Evolutionary conservation across 2,329 filamentous ascomycete species (phyloP), one percentile per base, ranked within the genome.

Genomic region (Botrytis fragariae): DNA sequence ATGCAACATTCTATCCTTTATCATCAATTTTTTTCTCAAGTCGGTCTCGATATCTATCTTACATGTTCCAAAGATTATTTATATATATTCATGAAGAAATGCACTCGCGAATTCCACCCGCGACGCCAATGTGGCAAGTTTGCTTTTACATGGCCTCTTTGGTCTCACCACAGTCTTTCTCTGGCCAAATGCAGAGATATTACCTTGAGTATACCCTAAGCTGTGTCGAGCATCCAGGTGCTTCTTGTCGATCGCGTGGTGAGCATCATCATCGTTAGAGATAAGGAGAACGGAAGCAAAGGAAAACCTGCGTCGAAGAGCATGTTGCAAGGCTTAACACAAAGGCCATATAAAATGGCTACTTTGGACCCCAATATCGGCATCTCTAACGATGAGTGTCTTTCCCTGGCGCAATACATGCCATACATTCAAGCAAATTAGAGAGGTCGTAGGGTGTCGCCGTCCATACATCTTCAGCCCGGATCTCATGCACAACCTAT

Each of bases 321-420:
- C 44, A 45, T 0, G 18, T 45, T 45, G 0, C 44, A 45, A 45
- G 18, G 7, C 44, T 22, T 45, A 45, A 45, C 3, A 45, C 0
- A 22, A 45, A 45, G 7, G 44, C 4, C 44, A 1, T 0, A 0
- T 44, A 0, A 20, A 44, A 44, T 44, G 44, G 0, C 44, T 44
- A 8, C 44, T 18, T 44, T 44, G 18, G 44, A 44, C 6, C 1
- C 12, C 6, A 20, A 45, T 45, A 45, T 45, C 18, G 44, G 44
- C 22, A 45, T 45, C 7, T 45, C 44, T 45, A 45, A 45, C 18
- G 7, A 45, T 22, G 44, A 9, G 18, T 22, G 44, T 45, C 7
- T 45, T 45, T 45, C 44, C 44, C 44, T 45, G 44, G 18, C 7
- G 44, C 18, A 45, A 20, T 45, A 1, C 44, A 2, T 45, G 44